Percentiles rank a stretch among this genome's conserved stretches.
These are phyloP conservation scores for Castanea mollissima DNA, from an alignment of 306 rosid species.

Conservation along the genomic window DNA sequence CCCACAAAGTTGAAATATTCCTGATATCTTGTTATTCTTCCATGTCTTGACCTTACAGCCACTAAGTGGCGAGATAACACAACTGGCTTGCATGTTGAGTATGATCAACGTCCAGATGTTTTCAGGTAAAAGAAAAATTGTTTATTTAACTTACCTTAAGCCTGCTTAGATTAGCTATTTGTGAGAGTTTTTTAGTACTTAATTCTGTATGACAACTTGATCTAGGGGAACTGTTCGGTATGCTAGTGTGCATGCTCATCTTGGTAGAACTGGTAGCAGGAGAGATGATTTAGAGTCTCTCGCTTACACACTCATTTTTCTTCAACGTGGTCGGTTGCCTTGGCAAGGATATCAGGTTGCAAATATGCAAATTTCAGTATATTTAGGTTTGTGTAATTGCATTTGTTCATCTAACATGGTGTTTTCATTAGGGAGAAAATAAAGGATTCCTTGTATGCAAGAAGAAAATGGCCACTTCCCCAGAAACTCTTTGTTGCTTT, in stretches of 20 bases:
- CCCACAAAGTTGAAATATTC: background rate
- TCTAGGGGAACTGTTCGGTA: slow-evolving; percentile 82
- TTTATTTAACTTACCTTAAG: background rate
- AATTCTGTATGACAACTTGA: background rate
- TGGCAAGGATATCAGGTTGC: slow-evolving; percentile 90
- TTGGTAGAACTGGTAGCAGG: slow-evolving; percentile 88
- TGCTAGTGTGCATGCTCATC: slow-evolving; percentile 88
- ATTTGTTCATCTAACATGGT: slow-evolving; percentile 21
- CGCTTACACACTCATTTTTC: slow-evolving; percentile 81
- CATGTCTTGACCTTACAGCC: slow-evolving; percentile 48
- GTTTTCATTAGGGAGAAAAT: slow-evolving; percentile 73
- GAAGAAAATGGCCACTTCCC: slow-evolving; percentile 88
- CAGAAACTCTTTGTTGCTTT: slow-evolving; percentile 67
- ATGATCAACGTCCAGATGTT: slow-evolving; percentile 93
- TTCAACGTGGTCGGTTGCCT: slow-evolving; percentile 84
- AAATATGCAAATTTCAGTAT: background rate
- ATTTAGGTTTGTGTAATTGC: background rate
- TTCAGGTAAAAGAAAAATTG: slow-evolving; percentile 51
- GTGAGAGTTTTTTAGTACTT: background rate
- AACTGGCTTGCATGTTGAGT: slow-evolving; percentile 79
- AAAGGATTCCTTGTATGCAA: slow-evolving; percentile 83
- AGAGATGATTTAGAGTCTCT: slow-evolving; percentile 96
- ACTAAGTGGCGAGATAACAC: slow-evolving; percentile 66
- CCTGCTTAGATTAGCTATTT: background rate
- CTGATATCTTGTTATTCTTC: slow-evolving; percentile 6